These are phyloP conservation scores for Annulohypoxylon nitens DNA, from an alignment of 495 filamentous ascomycete genomes.

Conservation along the genomic window DNA sequence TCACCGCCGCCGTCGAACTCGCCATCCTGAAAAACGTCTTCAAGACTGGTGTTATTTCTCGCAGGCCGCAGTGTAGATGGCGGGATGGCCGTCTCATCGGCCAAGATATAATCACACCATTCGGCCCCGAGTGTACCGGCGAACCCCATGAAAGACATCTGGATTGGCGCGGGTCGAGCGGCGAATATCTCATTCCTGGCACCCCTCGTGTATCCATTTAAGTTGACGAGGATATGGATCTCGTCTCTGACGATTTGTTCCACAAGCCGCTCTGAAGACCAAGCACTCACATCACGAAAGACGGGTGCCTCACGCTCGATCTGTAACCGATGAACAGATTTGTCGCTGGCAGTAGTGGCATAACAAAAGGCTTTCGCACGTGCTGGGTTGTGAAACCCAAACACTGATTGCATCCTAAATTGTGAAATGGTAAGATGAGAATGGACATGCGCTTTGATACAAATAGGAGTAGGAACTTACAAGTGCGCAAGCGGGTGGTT, in stretches of 20 bases:
- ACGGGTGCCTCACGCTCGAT: slow-evolving; percentile 95
- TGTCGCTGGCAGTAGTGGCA: slow-evolving; percentile 94
- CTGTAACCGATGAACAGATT: slow-evolving; percentile 89
- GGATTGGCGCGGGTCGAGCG: slow-evolving; percentile 92
- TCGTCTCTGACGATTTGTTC: slow-evolving; percentile 91
- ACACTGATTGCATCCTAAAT: slow-evolving; percentile 93
- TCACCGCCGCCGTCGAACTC: slow-evolving; percentile 72
- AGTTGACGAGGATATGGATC: slow-evolving; percentile 96
- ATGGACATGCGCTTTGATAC: neutral
- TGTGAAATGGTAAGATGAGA: slow-evolving; percentile 9
- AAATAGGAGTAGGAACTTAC: slow-evolving; percentile 50
- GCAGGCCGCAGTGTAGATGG: slow-evolving; percentile 82
- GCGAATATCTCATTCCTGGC: slow-evolving; percentile 99
- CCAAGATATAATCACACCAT: slow-evolving; percentile 98
- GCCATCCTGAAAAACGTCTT: slow-evolving; percentile 77
- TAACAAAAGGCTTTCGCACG: slow-evolving; percentile 92
- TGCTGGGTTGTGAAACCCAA: slow-evolving; percentile 84
- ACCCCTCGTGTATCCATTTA: slow-evolving; percentile 97
- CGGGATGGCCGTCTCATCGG: slow-evolving; percentile 89
- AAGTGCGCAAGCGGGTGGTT: slow-evolving; percentile 97
- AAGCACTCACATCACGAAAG: slow-evolving; percentile 88
- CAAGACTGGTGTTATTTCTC: slow-evolving; percentile 77
- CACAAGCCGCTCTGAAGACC: slow-evolving; percentile 88
- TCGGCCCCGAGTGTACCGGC: slow-evolving; percentile 96
- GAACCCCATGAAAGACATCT: slow-evolving; percentile 99